Conservation (phyloP, 2,329 filamentous ascomycete species). For the Ophiostoma australiae region DNA sequence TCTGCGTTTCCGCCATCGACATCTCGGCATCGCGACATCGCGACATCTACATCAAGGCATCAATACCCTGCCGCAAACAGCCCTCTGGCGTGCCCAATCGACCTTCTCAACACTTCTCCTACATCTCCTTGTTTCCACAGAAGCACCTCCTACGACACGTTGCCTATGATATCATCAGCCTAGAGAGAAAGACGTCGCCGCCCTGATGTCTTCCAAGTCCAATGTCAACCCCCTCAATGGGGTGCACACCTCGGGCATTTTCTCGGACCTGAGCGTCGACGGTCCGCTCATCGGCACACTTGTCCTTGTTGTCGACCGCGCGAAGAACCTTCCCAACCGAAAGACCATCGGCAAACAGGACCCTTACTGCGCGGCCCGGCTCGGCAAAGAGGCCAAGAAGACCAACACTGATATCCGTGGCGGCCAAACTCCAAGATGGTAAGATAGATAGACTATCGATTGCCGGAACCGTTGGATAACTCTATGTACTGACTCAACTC, state of each 20-base stretch:
- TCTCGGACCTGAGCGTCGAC: conserved; percentile 87
- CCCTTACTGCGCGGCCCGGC: conserved; percentile 86
- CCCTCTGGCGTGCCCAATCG: background rate
- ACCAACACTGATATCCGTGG: conserved; percentile 90
- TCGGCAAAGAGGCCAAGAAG: conserved; percentile 97
- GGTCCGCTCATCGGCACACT: conserved; percentile 90
- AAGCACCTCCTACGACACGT: background rate
- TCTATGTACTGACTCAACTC: background rate
- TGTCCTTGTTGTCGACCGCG: conserved; percentile 85
- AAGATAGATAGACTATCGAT: conserved; percentile 36
- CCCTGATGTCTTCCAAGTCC: conserved; percentile 47
- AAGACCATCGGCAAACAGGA: conserved; percentile 99
- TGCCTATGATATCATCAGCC: background rate
- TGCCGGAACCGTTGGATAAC: background rate
- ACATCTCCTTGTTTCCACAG: background rate
- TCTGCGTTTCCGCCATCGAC: background rate
- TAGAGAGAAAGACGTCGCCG: background rate
- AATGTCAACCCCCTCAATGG: conserved; percentile 55
- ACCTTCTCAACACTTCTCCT: background rate
- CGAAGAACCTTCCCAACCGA: conserved; percentile 93
- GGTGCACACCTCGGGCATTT: conserved; percentile 86
- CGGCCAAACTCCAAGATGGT: conserved; percentile 95
- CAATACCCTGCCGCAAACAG: background rate
- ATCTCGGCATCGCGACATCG: conserved; percentile 1
- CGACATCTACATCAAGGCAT: background rate